Evolutionary conservation across 345 rosid genomes (phyloP), one percentile per base, ranked within the genome.

Genomic region (Dipteronia dyeriana): DNA sequence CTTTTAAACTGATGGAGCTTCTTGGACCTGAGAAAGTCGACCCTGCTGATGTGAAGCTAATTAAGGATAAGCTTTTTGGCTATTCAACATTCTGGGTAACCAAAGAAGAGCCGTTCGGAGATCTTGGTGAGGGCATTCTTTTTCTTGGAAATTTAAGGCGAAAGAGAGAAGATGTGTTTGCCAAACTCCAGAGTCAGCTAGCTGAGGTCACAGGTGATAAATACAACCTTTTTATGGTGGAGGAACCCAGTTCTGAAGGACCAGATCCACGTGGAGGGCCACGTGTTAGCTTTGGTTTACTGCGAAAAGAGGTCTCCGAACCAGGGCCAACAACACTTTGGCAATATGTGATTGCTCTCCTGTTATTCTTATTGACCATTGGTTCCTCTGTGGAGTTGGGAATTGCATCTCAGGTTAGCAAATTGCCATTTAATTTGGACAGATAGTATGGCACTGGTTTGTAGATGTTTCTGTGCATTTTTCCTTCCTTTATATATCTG

Each of bases 11-110:
- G 60, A 82, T 95, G 94, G 99, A 95, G 87, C 96, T 95, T 84
- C 97, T 95, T 79, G 99, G 97, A 79, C 97, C 98, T 1, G 99
- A 95, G 81, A 93, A 88, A 82, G 98, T 95, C 14, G 97, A 95
- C 62, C 93, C 97, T 63, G 75, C 88, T 0, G 97, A 93, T 86
- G 98, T 90, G 23, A 91, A 95, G 87, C 82, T 84, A 66, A 87
- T 95, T 65, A 95, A 92, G 85, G 97, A 93, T 26, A 88, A 81
- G 61, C 89, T 91, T 84, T 95, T 95, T 63, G 98, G 99, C 4
- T 93, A 95, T 85, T 84, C 98, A 12, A 91, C 99, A 14, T 95
- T 91, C 62, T 95, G 99, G 99, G 96, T 95, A 26, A 93, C 96
- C 14, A 93, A 91, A 87, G 98, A 95, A 91, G 99, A 95, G 86